Evolutionary conservation across 352 stramenopile genomes (phyloP).

Genomic region (Phytophthora sp.): DNA sequence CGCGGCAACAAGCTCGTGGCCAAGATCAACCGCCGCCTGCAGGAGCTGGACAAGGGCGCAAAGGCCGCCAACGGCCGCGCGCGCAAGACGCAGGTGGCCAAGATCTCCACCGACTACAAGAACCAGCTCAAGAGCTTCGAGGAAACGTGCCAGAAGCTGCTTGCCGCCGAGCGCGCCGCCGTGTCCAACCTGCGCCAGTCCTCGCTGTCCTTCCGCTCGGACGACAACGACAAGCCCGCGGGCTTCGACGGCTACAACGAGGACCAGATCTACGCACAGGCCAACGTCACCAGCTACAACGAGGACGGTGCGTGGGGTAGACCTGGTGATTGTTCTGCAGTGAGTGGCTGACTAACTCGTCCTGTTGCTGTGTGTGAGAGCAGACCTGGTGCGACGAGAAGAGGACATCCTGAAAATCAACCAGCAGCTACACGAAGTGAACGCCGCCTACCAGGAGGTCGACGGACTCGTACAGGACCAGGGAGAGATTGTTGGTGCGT

Average conservation of each 20-base stretch:
- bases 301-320: constrained; percentile 51
- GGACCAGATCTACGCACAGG: constrained; percentile 72
- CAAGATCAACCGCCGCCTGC: constrained; percentile 61
- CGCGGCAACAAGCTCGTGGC: constrained; percentile 64
- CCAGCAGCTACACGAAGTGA: constrained; percentile 70
- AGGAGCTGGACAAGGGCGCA: constrained; percentile 46
- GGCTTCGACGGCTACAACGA: constrained; percentile 67
- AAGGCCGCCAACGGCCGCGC: constrained; percentile 43
- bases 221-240: constrained; percentile 40
- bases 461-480: constrained; percentile 69
- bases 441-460: constrained; percentile 69
- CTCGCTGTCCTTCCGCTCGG: constrained; percentile 53
- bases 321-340: background rate
- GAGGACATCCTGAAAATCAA: constrained; percentile 81
- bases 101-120: constrained; percentile 67
- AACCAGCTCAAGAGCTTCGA: constrained; percentile 67
- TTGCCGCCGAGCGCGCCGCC: constrained; percentile 48
- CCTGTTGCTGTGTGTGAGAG: constrained; percentile 9
- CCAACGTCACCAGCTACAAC: constrained; percentile 66
- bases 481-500: constrained; percentile 68
- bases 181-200: constrained; percentile 59
- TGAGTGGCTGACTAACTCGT: background rate
- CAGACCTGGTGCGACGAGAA: constrained; percentile 63
- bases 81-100: constrained; percentile 59
- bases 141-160: constrained; percentile 55